Evolutionary conservation across 495 filamentous ascomycete genomes (phyloP), one percentile per base, ranked within the genome.

Genomic region (Penicillium manginii): DNA sequence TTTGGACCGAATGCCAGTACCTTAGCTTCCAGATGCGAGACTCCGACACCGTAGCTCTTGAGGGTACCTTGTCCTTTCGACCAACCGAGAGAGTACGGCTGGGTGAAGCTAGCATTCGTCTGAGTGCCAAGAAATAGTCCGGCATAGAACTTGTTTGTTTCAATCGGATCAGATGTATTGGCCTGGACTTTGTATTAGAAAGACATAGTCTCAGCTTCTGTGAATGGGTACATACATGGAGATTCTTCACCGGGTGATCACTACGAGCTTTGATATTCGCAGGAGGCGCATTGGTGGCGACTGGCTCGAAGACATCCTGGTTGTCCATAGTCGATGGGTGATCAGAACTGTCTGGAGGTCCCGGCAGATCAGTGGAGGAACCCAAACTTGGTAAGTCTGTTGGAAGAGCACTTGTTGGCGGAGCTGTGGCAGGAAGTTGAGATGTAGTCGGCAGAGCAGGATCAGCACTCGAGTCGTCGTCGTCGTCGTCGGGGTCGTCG

Each of bases 121-220:
- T 96, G 92, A 47, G 72, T 82, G 3, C 87, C 91, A 2, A 97
- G 76, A 65, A 93, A 94, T 61, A 96, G 86, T 49, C 96, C 96
- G 52, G 86, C 86, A 65, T 96, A 96, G 72, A 97, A 98, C 64
- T 96, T 97, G 72, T 97, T 96, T 12, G 92, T 94, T 50, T 83
- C 76, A 59, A 91, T 81, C 0, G 88, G 89, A 1, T 64, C 71
- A 2, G 73, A 70, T 18, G 83, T 74, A 54, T 76, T 68, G 35
- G 67, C 56, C 71, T 78, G 21, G 12, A 45, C 17, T 8, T 43
- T 12, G 7, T 7, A 43, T 43, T 43, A 43, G 40, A 43, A 43
- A 43, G 6, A 39, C 4, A 6, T 4, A 12, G 15, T 12, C 4
- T 12, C 35, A 43, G 15, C 7, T 2, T 17, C 17, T 17, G 8